A percentile compares a stretch with the other conserved stretches of the same genome.
Conservation (phyloP, 1,284 basidiomycete species). For the Sanguinoderma infundibulare region DNA sequence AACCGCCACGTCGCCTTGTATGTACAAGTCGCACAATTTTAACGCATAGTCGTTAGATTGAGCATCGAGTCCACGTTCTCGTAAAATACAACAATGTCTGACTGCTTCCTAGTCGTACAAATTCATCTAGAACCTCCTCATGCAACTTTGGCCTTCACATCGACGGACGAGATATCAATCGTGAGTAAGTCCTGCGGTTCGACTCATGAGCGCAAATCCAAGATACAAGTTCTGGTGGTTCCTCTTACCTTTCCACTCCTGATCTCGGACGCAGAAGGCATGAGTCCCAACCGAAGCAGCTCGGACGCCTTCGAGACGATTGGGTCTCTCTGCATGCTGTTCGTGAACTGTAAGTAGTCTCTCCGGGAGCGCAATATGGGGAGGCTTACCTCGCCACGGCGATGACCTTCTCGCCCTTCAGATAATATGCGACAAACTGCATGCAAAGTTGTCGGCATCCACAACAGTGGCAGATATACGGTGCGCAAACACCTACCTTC, state of each 20-base stretch:
- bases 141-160: slow-evolving; percentile 32
- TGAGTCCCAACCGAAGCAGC: slow-evolving; percentile 77
- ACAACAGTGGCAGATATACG: too few species aligned
- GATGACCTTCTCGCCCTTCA: slow-evolving; percentile 75
- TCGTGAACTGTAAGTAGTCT: not conserved
- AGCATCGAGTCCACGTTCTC: not conserved
- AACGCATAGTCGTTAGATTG: too few species aligned
- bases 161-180: slow-evolving; percentile 32
- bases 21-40: too few species aligned
- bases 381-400: slow-evolving; percentile 73
- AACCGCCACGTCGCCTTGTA: too few species aligned
- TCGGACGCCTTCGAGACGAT: slow-evolving; percentile 84
- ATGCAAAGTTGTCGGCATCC: not conserved
- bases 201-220: not conserved
- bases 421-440: slow-evolving; percentile 88
- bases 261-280: slow-evolving; percentile 83
- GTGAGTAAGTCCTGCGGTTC: slow-evolving; percentile 31
- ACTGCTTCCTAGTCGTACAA: not conserved
- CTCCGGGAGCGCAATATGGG: not conserved
- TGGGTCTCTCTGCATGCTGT: slow-evolving; percentile 83
- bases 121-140: not conserved
- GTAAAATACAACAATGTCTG: not conserved
- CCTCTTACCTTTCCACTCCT: slow-evolving; percentile 59
- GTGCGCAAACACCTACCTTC: slow-evolving; percentile 57
- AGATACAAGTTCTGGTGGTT: not conserved